Evolutionary conservation across 345 rosid species (phyloP).

Genomic region (Lepidium sativum): DNA sequence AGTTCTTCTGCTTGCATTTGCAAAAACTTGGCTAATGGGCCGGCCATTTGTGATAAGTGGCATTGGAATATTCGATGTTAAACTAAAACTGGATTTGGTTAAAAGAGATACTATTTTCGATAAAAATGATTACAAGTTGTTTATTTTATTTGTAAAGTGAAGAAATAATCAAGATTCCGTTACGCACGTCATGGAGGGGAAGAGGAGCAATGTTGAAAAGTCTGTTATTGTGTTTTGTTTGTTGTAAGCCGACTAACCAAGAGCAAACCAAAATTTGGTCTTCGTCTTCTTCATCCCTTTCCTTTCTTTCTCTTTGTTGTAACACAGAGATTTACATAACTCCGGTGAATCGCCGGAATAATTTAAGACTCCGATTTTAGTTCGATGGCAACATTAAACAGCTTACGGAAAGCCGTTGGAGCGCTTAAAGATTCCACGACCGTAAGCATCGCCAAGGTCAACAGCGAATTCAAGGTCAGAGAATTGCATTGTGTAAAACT

Average conservation of each 20-base stretch:
- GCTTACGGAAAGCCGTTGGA: slow-evolving; percentile 89
- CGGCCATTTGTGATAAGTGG: too few species aligned
- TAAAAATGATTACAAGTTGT: too few species aligned
- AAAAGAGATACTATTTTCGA: too few species aligned
- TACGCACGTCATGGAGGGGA: slow-evolving; percentile 12
- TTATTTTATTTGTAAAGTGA: too few species aligned
- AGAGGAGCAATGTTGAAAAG: slow-evolving; percentile 24
- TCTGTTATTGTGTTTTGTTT: slow-evolving; percentile 29
- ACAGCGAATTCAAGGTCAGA: slow-evolving; percentile 86
- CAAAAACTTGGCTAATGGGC: too few species aligned
- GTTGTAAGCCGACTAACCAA: slow-evolving; percentile 20
- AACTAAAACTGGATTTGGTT: too few species aligned
- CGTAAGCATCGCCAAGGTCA: slow-evolving; percentile 91
- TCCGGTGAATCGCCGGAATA: neutral
- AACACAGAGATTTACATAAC: neutral
- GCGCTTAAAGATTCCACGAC: slow-evolving; percentile 94
- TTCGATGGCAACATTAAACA: slow-evolving; percentile 30
- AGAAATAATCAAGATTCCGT: neutral
- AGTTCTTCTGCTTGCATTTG: too few species aligned
- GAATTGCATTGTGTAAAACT: neutral
- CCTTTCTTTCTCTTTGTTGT: neutral
- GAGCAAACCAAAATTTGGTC: slow-evolving; percentile 10
- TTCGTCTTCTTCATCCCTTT: neutral
- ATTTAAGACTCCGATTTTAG: neutral
- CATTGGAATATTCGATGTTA: too few species aligned